Evolutionary conservation across 2,329 filamentous ascomycete genomes (phyloP).

Genomic region (Cadophora sp.): DNA sequence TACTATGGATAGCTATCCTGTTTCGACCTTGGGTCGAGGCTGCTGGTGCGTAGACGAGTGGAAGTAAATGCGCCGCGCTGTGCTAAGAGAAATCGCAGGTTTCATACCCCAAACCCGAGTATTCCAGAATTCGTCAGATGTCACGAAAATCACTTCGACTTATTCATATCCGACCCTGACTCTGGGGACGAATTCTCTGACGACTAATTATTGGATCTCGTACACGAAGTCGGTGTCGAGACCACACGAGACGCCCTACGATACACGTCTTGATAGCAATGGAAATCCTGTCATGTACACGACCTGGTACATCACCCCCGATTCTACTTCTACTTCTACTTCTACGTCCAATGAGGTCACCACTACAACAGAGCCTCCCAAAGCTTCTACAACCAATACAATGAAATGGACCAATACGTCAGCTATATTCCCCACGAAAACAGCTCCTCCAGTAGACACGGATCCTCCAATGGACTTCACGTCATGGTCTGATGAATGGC

Average conservation of each 20-base stretch:
- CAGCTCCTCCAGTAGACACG: neutral
- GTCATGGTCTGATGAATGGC: neutral
- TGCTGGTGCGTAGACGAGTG: slow-evolving; percentile 20
- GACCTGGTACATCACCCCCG: slow-evolving; percentile 11
- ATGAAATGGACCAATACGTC: neutral
- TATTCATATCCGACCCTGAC: slow-evolving; percentile 1
- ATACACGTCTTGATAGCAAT: slow-evolving; percentile 10
- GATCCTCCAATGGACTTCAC: neutral
- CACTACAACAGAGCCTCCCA: neutral
- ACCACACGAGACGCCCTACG: neutral
- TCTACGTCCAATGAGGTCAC: slow-evolving; percentile 8
- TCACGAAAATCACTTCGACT: slow-evolving; percentile 12
- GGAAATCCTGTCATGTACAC: slow-evolving; percentile 8
- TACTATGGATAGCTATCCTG: slow-evolving; percentile 30
- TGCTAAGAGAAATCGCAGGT: neutral
- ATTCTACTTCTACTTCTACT: neutral
- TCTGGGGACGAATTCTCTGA: neutral
- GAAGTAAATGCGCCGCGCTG: too few species aligned
- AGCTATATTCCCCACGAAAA: neutral
- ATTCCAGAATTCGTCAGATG: neutral
- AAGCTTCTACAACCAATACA: neutral
- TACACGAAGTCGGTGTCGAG: slow-evolving; percentile 4
- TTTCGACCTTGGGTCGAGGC: slow-evolving; percentile 24
- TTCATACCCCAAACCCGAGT: neutral
- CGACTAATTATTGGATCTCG: slow-evolving; percentile 5